Evolutionary conservation across 2,329 filamentous ascomycete genomes (phyloP).

Genomic region (Plenodomus biglobosus): DNA sequence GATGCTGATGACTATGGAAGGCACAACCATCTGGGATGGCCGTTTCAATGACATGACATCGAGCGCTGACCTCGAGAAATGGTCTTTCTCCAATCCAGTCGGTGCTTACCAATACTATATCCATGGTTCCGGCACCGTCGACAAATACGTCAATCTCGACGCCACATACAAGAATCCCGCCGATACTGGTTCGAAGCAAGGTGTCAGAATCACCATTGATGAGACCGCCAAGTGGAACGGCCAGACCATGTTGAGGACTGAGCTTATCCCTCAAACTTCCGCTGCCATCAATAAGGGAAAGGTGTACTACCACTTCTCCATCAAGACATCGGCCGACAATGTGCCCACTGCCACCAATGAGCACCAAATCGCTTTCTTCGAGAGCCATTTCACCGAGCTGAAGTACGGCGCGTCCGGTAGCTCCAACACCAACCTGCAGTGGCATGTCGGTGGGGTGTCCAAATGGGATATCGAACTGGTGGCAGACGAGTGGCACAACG

Average conservation of each 20-base stretch:
- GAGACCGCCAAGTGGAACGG: slow-evolving; percentile 69
- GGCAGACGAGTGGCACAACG: slow-evolving; percentile 71
- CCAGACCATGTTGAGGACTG: slow-evolving; percentile 69
- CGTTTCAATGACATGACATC: slow-evolving; percentile 63
- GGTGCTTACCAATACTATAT: slow-evolving; percentile 77
- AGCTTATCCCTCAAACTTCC: slow-evolving; percentile 70
- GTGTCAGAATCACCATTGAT: slow-evolving; percentile 69
- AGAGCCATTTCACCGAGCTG: slow-evolving; percentile 73
- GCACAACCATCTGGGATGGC: slow-evolving; percentile 63
- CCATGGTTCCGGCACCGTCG: slow-evolving; percentile 61
- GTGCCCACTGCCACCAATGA: slow-evolving; percentile 63
- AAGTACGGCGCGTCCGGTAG: slow-evolving; percentile 61
- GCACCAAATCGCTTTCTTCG: slow-evolving; percentile 67
- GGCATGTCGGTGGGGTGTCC: slow-evolving; percentile 62
- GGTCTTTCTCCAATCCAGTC: slow-evolving; percentile 68
- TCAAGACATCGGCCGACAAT: slow-evolving; percentile 62
- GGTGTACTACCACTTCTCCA: slow-evolving; percentile 71
- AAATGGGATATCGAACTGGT: slow-evolving; percentile 65
- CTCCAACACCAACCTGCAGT: slow-evolving; percentile 60
- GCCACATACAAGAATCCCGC: slow-evolving; percentile 65
- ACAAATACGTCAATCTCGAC: slow-evolving; percentile 64
- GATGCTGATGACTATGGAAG: slow-evolving; percentile 19
- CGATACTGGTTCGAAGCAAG: slow-evolving; percentile 62
- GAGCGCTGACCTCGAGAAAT: slow-evolving; percentile 59
- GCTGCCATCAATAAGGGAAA: slow-evolving; percentile 65